phyloP scores from a whole-genome alignment of 2,329 filamentous ascomycete genomes.

The Fusarium neocosmosporiellum region DNA sequence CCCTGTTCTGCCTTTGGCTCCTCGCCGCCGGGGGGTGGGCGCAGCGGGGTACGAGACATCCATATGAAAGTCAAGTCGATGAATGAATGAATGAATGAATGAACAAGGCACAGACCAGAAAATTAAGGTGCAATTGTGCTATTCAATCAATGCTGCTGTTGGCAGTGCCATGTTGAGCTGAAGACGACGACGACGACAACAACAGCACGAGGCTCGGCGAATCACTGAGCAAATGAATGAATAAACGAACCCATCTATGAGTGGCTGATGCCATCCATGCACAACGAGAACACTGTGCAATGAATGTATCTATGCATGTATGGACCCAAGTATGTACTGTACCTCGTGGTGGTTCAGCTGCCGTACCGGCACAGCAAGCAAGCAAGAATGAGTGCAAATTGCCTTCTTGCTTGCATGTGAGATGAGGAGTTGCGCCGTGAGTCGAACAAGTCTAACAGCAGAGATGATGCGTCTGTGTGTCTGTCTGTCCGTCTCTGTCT shows the following conservation, averaged over 20 bases:
- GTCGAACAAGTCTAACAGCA: neutral
- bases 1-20: neutral
- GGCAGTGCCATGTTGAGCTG: neutral
- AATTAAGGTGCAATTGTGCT: conserved; percentile 30
- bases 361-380: neutral
- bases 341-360: conserved; percentile 11
- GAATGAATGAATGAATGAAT: neutral
- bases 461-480: conserved; percentile 10
- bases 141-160: neutral
- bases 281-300: conserved; percentile 25
- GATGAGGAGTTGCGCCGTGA: neutral
- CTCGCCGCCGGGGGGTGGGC: conserved; percentile 23
- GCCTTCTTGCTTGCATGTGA: conserved; percentile 11
- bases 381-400: conserved; percentile 7
- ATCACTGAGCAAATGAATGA: neutral
- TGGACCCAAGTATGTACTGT: neutral
- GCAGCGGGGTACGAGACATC: conserved; percentile 26
- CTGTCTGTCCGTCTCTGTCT: neutral
- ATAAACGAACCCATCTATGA: neutral
- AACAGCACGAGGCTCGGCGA: conserved; percentile 2
- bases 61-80: neutral
- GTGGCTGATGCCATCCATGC: conserved; percentile 12
- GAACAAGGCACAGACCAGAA: conserved; percentile 26
- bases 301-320: neutral
- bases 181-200: too few relatives aligned